Percentiles rank a stretch among this genome's conserved stretches.
Evolutionary conservation across 345 rosid genomes (phyloP).

Genomic region (Pugionium cornutum): DNA sequence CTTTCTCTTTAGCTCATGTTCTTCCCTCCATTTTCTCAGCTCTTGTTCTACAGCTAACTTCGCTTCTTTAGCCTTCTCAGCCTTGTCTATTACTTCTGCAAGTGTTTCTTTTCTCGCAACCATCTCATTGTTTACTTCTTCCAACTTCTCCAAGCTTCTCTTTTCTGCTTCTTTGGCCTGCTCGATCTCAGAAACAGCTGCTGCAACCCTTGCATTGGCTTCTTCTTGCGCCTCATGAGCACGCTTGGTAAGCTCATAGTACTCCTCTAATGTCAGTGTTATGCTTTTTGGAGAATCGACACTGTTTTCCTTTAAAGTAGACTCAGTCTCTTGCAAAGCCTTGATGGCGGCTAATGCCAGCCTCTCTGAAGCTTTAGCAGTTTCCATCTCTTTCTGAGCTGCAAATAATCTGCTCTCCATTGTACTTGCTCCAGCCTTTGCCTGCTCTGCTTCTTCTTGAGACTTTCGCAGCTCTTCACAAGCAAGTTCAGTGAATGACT

Average conservation of each 20-base stretch:
- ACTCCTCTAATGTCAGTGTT: constrained; percentile 78
- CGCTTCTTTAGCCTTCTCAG: constrained; percentile 86
- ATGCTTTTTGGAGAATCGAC: constrained; percentile 57
- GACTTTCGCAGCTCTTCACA: constrained; percentile 73
- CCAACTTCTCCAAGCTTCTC: constrained; percentile 55
- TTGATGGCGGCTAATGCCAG: constrained; percentile 82
- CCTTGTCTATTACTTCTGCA: constrained; percentile 67
- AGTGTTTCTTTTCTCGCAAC: constrained; percentile 59
- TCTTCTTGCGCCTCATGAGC: constrained; percentile 83
- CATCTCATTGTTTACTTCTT: constrained; percentile 64
- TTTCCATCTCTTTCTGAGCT: constrained; percentile 80
- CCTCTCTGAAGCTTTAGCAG: constrained; percentile 82
- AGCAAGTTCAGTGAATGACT: constrained; percentile 59
- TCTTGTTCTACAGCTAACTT: constrained; percentile 84
- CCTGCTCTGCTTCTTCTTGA: constrained; percentile 78
- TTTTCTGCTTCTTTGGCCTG: constrained; percentile 69
- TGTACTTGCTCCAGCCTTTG: constrained; percentile 75
- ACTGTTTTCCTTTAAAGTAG: constrained; percentile 40
- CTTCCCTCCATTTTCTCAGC: constrained; percentile 85
- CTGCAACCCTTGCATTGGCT: constrained; percentile 67
- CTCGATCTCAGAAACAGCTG: constrained; percentile 71
- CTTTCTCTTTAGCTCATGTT: constrained; percentile 66
- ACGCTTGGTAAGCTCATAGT: constrained; percentile 76
- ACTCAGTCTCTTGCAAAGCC: constrained; percentile 83
- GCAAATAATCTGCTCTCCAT: constrained; percentile 70